Evolutionary conservation across 1,139 yeast genomes (phyloP).

Genomic region (Kodamaea anthophila): DNA sequence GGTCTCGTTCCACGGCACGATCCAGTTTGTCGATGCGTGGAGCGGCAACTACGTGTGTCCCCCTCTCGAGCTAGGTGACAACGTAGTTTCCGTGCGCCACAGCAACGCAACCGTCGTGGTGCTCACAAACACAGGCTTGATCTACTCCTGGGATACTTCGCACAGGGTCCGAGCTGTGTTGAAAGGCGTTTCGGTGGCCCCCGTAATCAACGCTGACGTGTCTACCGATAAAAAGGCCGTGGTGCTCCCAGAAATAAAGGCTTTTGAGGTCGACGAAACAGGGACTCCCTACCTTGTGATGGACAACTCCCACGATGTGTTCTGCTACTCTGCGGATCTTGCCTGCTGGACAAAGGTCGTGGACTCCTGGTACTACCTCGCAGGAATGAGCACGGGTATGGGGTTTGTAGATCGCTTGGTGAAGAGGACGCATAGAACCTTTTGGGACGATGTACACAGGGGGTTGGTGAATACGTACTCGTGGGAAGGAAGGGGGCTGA

Average conservation of each 20-base stretch:
- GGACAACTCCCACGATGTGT: constrained; percentile 32
- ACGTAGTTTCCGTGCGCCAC: constrained; percentile 47
- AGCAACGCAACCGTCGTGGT: constrained; percentile 51
- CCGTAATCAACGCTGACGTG: constrained; percentile 35
- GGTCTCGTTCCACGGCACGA: constrained; percentile 64
- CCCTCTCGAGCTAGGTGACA: constrained; percentile 55
- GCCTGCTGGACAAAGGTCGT: constrained; percentile 41
- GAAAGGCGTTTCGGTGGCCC: constrained; percentile 45
- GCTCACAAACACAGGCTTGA: constrained; percentile 41
- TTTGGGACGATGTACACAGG: constrained; percentile 17
- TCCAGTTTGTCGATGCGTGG: constrained; percentile 65
- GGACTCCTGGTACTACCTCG: constrained; percentile 43
- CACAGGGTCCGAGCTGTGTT: constrained; percentile 23
- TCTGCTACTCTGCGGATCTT: constrained; percentile 32
- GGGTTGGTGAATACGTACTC: constrained; percentile 19
- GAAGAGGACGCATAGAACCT: constrained; percentile 12
- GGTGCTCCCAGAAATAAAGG: constrained; percentile 22
- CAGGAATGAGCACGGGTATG: constrained; percentile 7
- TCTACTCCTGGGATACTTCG: constrained; percentile 44
- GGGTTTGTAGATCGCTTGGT: constrained; percentile 9
- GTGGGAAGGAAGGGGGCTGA: constrained; percentile 8
- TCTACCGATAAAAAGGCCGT: constrained; percentile 5
- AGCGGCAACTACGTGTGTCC: constrained; percentile 48
- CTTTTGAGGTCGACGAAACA: constrained; percentile 26
- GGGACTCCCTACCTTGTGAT: constrained; percentile 42